Percentiles rank a stretch among this genome's conserved stretches.
Evolutionary conservation across 179 eudicot genomes (phyloP).

Genomic region (Silene coronaria): DNA sequence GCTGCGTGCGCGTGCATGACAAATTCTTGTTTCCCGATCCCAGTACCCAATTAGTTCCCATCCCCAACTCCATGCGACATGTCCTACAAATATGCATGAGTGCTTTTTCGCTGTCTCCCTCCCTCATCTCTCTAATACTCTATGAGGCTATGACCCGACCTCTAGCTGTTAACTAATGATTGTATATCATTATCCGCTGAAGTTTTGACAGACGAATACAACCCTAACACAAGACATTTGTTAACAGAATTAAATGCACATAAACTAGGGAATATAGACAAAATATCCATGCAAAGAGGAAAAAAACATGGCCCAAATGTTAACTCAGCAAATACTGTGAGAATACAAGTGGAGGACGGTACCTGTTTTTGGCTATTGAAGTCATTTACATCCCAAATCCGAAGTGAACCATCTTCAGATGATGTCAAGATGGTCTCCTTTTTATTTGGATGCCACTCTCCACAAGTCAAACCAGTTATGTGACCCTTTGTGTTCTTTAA

Average conservation of each 20-base stretch:
- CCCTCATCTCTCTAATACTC: slow-evolving; percentile 1
- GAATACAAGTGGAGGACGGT: background rate
- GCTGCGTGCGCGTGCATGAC: background rate
- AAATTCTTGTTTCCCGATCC: background rate
- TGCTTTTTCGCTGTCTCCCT: background rate
- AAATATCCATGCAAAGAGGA: background rate
- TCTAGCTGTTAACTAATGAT: background rate
- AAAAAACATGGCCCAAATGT: background rate
- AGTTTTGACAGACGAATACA: background rate
- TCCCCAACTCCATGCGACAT: background rate
- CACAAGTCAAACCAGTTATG: slow-evolving; percentile 90
- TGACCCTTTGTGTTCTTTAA: slow-evolving; percentile 98
- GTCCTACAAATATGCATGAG: background rate
- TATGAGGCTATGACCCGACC: background rate
- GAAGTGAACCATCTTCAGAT: slow-evolving; percentile 94
- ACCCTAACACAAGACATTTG: background rate
- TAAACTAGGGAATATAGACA: background rate
- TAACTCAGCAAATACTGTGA: slow-evolving; percentile 6
- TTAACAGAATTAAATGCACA: background rate
- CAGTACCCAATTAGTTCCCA: background rate
- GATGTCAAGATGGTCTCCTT: slow-evolving; percentile 87
- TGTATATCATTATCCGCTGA: background rate
- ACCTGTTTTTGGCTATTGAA: slow-evolving; percentile 98
- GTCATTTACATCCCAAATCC: slow-evolving; percentile 97
- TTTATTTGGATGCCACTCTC: slow-evolving; percentile 92